A percentile compares a stretch with the other conserved stretches of the same genome.
Conservation (phyloP, 768 basidiomycete genomes). For the Lactarius psammicola region DNA sequence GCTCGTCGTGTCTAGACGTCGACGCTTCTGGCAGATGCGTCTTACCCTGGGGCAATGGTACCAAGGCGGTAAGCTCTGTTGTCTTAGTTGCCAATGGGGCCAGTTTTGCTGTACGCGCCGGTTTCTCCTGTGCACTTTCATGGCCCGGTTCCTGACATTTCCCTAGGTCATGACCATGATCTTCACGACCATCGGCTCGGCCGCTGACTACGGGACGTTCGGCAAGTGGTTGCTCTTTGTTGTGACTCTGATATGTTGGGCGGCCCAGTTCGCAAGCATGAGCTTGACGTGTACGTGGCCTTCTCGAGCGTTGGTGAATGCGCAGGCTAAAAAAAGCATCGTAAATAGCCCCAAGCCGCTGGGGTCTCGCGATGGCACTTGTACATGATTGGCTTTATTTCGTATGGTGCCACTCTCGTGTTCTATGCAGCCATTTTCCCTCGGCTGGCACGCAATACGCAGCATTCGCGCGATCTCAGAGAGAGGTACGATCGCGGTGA, state of each 20-base stretch:
- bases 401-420: conserved; percentile 76
- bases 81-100: conserved; percentile 76
- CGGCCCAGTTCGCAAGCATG: conserved; percentile 74
- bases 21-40: conserved; percentile 72
- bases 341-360: conserved; percentile 55
- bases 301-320: not conserved
- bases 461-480: conserved; percentile 52
- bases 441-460: conserved; percentile 73
- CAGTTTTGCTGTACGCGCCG: conserved; percentile 63
- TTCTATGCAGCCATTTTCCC: conserved; percentile 80
- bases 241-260: conserved; percentile 76
- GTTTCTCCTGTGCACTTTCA: not conserved
- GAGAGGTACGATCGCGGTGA: conserved; percentile 59
- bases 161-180: conserved; percentile 70
- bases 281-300: conserved; percentile 57
- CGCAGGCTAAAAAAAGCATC: not conserved
- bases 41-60: conserved; percentile 71
- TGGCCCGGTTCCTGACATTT: not conserved
- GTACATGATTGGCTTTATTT: conserved; percentile 75
- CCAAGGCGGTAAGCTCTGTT: conserved; percentile 71
- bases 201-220: conserved; percentile 72
- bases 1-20: conserved; percentile 60
- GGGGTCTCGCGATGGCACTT: conserved; percentile 73
- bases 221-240: conserved; percentile 76
- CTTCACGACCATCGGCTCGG: conserved; percentile 72